Evolutionary conservation across 257 asterid species (phyloP).

Genomic region (Petrea volubilis): DNA sequence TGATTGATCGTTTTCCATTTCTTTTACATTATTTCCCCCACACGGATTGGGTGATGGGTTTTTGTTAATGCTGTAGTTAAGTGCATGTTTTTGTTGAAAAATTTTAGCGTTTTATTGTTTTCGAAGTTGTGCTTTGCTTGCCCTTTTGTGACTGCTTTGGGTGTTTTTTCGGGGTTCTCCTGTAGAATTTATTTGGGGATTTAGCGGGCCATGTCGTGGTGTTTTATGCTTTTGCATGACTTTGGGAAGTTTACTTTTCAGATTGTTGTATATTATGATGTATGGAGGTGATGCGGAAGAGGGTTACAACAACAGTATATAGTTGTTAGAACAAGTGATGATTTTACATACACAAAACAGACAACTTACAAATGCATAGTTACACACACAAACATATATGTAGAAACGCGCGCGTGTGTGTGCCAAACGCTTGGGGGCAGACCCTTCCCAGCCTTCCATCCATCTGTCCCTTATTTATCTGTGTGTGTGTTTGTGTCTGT

Average conservation of each 20-base stretch:
- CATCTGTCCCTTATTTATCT: no score
- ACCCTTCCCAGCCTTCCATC: no score
- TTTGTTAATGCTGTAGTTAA: constrained; percentile 13
- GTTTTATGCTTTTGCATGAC: background rate
- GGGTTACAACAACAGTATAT: no score
- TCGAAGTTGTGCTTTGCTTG: constrained; percentile 8
- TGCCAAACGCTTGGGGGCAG: no score
- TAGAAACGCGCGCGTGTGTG: no score
- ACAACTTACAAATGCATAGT: no score
- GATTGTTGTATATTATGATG: constrained; percentile 14
- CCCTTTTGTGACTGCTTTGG: constrained; percentile 6
- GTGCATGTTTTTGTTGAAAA: background rate
- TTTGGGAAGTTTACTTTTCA: constrained; percentile 3
- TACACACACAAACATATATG: background rate
- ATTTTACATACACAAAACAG: background rate
- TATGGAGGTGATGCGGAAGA: no score
- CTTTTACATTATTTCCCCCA: background rate
- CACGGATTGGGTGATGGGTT: background rate
- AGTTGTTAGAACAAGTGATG: background rate
- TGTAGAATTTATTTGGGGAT: background rate
- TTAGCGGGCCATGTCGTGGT: background rate
- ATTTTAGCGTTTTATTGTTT: background rate
- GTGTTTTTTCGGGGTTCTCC: background rate
- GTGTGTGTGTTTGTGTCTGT: background rate
- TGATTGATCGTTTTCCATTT: background rate